Evolutionary conservation across 805 yeast genomes (phyloP), one percentile per base, ranked within the genome.

Genomic region (Ogataea minuta): DNA sequence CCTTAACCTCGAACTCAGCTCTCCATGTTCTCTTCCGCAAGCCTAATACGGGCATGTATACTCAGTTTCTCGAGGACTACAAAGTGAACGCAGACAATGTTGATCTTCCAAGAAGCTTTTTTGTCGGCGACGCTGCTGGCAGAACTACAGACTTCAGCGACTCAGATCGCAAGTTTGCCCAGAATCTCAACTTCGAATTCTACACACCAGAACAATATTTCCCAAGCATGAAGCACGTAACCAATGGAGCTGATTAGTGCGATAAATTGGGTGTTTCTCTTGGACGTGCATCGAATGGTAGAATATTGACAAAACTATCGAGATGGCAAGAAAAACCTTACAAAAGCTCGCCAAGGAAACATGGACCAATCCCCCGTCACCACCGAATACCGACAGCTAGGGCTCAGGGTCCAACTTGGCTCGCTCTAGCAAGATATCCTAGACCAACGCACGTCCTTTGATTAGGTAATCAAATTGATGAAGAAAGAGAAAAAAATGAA

Each of bases 81-180:
- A 42, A 52, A 11, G n/a, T 34, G 0, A 52, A 55, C 2, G 45
- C 48, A 0, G 52, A 53, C 3, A 41, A 42, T 7, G 49, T 79
- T 2, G 79, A 78, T 50, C 34, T 56, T 34, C 62, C 56, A 0
- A 48, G 60, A 8, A 75, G 86, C 35, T 68, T 80, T 38, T 93
- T 64, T 59, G 90, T 89, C n/a, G 99, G 99, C 5, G 99, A 91
- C 65, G 98, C 98, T 0, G 98, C 96, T 6, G 99, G 98, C 1
- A 68, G 98, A 37, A 53, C 57, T 2, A 60, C 55, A 0, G 98
- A 91, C 60, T 84, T 82, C 56, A 85, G 93, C 68, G 89, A 85
- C 50, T 76, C 84, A 34, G 99, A 91, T 59, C 60, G 57, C 46
- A 56, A 44, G 39, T 90, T 90, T 68, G 96, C 98, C 0, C 47